phyloP scores from a whole-genome alignment of 2,329 filamentous ascomycete genomes.

The Penicillium sp. region DNA sequence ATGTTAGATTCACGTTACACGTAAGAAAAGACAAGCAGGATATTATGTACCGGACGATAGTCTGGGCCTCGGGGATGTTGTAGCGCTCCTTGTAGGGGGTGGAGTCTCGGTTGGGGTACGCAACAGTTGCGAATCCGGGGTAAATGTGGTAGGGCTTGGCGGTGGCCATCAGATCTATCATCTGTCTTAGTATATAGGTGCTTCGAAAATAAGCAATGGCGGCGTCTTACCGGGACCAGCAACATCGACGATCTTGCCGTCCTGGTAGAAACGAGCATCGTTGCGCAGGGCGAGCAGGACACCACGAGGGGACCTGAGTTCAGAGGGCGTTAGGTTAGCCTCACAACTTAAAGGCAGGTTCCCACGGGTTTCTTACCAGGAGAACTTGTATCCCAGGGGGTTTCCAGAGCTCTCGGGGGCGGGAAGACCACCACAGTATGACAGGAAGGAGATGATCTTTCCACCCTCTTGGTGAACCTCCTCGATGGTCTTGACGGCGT shows the following conservation, averaged over 20 bases:
- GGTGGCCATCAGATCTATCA: constrained; percentile 72
- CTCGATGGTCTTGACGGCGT: constrained; percentile 83
- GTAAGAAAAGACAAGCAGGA: background rate
- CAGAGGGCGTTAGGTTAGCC: constrained; percentile 3
- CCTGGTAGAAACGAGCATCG: constrained; percentile 79
- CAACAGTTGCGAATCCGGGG: constrained; percentile 84
- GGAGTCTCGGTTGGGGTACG: constrained; percentile 91
- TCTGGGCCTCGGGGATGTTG: constrained; percentile 88
- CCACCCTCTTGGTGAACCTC: constrained; percentile 82
- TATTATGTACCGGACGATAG: constrained; percentile 65
- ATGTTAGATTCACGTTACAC: background rate
- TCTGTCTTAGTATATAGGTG: background rate
- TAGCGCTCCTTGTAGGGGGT: constrained; percentile 87
- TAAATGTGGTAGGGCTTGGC: constrained; percentile 93
- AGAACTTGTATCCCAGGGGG: constrained; percentile 93
- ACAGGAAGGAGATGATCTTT: constrained; percentile 80
- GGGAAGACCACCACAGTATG: constrained; percentile 81
- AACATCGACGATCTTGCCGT: constrained; percentile 74
- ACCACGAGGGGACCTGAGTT: constrained; percentile 59
- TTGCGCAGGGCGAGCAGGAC: constrained; percentile 87
- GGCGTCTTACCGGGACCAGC: constrained; percentile 50
- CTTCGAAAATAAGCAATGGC: background rate
- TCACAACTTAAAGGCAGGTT: background rate
- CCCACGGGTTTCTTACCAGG: constrained; percentile 61
- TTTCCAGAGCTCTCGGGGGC: constrained; percentile 79